Evolutionary conservation across 2,329 filamentous ascomycete species (phyloP).

Genomic region (Phialophora chinensis): DNA sequence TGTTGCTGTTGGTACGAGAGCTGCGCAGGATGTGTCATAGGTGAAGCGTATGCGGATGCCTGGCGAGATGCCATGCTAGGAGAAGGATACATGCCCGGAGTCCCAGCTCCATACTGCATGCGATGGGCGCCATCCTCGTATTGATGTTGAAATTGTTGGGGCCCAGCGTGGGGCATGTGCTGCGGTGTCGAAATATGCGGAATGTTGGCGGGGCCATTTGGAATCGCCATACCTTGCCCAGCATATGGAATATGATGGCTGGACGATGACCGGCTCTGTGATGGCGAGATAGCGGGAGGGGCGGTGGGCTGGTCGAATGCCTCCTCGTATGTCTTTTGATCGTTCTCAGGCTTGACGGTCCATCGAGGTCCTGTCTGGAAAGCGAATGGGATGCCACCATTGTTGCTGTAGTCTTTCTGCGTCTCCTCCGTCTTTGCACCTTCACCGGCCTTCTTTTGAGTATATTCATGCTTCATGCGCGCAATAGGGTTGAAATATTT

Average conservation of each 20-base stretch:
- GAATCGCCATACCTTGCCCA: slow-evolving; percentile 83
- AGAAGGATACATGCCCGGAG: slow-evolving; percentile 80
- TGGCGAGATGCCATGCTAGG: slow-evolving; percentile 73
- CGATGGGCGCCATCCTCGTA: slow-evolving; percentile 77
- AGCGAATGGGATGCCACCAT: slow-evolving; percentile 81
- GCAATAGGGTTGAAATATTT: slow-evolving; percentile 69
- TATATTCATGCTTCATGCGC: slow-evolving; percentile 70
- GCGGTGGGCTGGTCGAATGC: slow-evolving; percentile 73
- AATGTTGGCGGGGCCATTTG: slow-evolving; percentile 72
- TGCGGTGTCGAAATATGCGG: slow-evolving; percentile 73
- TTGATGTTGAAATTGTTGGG: slow-evolving; percentile 76
- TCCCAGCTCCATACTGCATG: slow-evolving; percentile 83
- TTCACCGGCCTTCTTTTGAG: slow-evolving; percentile 44
- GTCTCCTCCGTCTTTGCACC: slow-evolving; percentile 48
- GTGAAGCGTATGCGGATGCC: slow-evolving; percentile 71
- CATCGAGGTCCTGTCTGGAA: slow-evolving; percentile 87
- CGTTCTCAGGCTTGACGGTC: slow-evolving; percentile 72
- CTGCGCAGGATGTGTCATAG: slow-evolving; percentile 72
- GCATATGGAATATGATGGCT: slow-evolving; percentile 78
- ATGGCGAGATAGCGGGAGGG: slow-evolving; percentile 71
- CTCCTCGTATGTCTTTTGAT: slow-evolving; percentile 78
- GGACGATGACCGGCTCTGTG: slow-evolving; percentile 62
- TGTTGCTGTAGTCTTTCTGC: slow-evolving; percentile 70
- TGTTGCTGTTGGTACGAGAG: slow-evolving; percentile 73
- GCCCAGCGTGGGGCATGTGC: slow-evolving; percentile 78